Conservation (phyloP, 345 rosid species). For the Gossypium sturtianum region DNA sequence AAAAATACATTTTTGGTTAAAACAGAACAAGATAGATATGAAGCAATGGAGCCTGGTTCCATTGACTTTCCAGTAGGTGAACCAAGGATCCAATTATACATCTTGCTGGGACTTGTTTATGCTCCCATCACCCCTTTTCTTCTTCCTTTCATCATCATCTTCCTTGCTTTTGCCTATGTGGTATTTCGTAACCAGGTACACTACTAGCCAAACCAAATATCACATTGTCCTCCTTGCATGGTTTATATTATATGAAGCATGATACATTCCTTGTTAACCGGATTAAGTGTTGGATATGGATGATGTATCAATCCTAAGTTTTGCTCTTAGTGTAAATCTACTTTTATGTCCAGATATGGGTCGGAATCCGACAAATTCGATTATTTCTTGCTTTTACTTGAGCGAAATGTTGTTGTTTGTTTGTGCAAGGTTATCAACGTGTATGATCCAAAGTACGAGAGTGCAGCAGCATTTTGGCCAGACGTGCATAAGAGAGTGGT, state of each 20-base stretch:
- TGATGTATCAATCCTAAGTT: no score
- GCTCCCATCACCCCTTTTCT: conserved; percentile 72
- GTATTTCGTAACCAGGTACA: conserved; percentile 91
- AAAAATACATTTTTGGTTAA: conserved; percentile 81
- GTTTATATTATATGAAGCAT: background rate
- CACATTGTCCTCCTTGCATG: background rate
- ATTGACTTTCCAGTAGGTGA: conserved; percentile 55
- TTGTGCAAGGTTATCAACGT: conserved; percentile 77
- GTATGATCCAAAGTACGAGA: conserved; percentile 80
- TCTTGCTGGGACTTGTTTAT: conserved; percentile 83
- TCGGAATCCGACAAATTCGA: no score
- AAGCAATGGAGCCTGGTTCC: conserved; percentile 93
- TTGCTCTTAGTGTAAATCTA: no score
- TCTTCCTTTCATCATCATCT: conserved; percentile 78
- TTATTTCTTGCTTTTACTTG: no score
- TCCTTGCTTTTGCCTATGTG: conserved; percentile 71
- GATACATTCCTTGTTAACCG: no score
- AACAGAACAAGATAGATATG: conserved; percentile 79
- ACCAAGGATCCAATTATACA: conserved; percentile 79
- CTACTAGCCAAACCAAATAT: background rate
- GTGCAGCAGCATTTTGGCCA: conserved; percentile 96
- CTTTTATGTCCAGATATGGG: no score
- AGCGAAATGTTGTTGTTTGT: background rate
- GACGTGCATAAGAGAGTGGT: conserved; percentile 75
- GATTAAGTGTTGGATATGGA: no score